Evolutionary conservation across 169 alveolate species (phyloP).

Genomic region (Ichthyophthirius multifiliis): DNA sequence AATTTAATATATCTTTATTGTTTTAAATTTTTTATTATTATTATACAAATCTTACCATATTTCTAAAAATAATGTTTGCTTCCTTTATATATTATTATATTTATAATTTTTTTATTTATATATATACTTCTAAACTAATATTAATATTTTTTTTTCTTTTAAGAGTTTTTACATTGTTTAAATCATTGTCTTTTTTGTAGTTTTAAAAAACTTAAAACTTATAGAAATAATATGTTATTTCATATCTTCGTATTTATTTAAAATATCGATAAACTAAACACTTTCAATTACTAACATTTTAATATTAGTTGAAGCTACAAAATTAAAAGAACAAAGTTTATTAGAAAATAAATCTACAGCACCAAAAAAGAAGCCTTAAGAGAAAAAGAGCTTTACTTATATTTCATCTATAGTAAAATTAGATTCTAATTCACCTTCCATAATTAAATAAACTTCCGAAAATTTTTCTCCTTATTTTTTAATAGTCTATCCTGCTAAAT

Average conservation of each 20-base stretch:
- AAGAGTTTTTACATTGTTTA: neutral
- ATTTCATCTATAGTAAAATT: neutral
- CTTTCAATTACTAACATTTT: neutral
- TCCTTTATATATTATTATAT: neutral
- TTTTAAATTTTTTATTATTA: neutral
- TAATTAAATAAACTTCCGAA: conserved; percentile 5
- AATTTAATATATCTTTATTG: too few species aligned
- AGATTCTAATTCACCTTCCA: neutral
- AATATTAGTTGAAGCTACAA: neutral
- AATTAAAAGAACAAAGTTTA: neutral
- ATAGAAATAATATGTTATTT: neutral
- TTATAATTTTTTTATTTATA: neutral
- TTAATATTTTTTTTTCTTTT: neutral
- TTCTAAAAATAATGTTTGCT: neutral
- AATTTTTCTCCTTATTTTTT: neutral
- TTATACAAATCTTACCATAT: neutral
- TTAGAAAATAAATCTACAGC: neutral
- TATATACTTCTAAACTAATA: neutral
- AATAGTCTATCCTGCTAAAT: neutral
- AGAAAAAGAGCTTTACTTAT: neutral
- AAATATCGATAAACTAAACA: neutral
- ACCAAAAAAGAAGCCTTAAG: neutral
- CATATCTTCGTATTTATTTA: neutral
- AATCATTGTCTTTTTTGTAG: neutral
- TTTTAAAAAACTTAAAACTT: neutral